phyloP scores from a whole-genome alignment of 2,329 filamentous ascomycete species.

The Monosporascus sp. region DNA sequence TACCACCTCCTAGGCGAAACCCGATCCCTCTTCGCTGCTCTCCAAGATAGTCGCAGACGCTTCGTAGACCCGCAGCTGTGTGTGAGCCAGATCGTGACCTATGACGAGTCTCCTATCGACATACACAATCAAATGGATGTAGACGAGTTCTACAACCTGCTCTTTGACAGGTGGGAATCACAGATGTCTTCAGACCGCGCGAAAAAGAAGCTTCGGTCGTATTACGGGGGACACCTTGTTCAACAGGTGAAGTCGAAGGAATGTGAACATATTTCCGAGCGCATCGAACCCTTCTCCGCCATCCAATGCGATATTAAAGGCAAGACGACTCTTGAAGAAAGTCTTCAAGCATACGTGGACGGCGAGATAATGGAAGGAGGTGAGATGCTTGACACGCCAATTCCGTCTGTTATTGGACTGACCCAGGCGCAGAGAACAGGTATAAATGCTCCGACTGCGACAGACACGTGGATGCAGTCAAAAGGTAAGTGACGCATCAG shows the following conservation, averaged over 20 bases:
- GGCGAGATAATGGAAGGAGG: constrained; percentile 94
- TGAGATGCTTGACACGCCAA: constrained; percentile 26
- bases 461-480: constrained; percentile 86
- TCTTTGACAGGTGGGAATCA: constrained; percentile 87
- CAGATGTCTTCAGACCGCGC: constrained; percentile 65
- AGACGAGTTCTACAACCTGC: constrained; percentile 91
- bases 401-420: constrained; percentile 8
- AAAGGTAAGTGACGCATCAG: constrained; percentile 49
- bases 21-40: constrained; percentile 73
- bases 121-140: constrained; percentile 94
- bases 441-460: constrained; percentile 94
- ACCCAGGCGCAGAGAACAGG: constrained; percentile 68
- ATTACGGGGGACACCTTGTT: constrained; percentile 87
- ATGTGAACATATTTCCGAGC: constrained; percentile 88
- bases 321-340: constrained; percentile 77
- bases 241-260: constrained; percentile 95
- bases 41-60: constrained; percentile 78
- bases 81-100: constrained; percentile 72
- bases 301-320: constrained; percentile 97
- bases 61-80: constrained; percentile 69
- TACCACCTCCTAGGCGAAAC: constrained; percentile 73
- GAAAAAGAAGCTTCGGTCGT: constrained; percentile 70
- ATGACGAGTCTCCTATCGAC: constrained; percentile 79
- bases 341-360: constrained; percentile 89
- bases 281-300: constrained; percentile 84